Base-by-base conservation (phyloP, 2,329 filamentous ascomycete species). In the Ophiostoma sp. region DNA sequence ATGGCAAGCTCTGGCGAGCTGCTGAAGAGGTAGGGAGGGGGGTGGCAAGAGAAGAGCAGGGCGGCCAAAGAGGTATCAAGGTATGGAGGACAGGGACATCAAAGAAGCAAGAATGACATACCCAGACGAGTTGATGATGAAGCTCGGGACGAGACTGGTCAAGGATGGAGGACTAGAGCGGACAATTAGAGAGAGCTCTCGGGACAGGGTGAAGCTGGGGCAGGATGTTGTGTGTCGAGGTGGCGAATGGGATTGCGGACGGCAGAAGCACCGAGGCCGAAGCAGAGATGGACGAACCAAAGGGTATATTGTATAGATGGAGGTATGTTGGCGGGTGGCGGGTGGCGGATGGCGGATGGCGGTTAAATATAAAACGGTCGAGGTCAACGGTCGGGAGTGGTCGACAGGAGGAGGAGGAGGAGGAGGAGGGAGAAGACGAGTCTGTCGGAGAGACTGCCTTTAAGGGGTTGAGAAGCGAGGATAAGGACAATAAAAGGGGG, bases 361-460 rank as follows among this genome's bases (percentile, higher is more conserved):
- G 4, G 17, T 48, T n/a, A 7, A 20, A 20, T 20, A 48, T 48
- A 15, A 48, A 48, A 48, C 17, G 10, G 44, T 48, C 44, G 6
- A 48, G 13, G 44, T n/a, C 44, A 57, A 62, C 27, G 3, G 57
- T 33, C 23, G 4, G 23, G 57, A 27, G 23, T 33, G 11, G 57
- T 33, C 27, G 57, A 33, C 57, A 15, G 52, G 23, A 6, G 57
- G 23, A 33, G 15, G 27, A 23, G 20, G 52, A 48, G 15, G 5
- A 48, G 15, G 20, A 48, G 20, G 17, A n/a, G 44, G 15, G 44
- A 48, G 17, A 52, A 52, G 48, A 35, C 27, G 27, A 33, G 57
- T 62, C 57, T 62, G 57, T 33, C 20, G 57, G 27, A 8, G 57
- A 62, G 57, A 62, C 57, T 33, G 27, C 15, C 57, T 33, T 62